Evolutionary conservation across 805 yeast species (phyloP), one percentile per base, ranked within the genome.

Genomic region (Candida caryicola): DNA sequence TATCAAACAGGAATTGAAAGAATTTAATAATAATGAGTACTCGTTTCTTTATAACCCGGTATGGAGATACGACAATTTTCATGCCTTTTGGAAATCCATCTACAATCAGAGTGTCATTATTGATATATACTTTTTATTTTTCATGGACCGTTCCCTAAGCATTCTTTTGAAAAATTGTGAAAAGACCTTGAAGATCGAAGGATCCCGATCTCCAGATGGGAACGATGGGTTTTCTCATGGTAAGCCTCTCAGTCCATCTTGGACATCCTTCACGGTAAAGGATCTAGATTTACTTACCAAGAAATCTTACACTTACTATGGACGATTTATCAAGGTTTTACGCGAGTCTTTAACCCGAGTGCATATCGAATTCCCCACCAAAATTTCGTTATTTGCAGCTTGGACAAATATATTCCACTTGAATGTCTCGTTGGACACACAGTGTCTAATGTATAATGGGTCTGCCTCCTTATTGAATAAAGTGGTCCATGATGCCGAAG

Each of bases 81-180:
- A 51, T 23, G 34, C 29, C 16, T 50, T 67, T 31, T 67, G 72
- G 73, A 42, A 47, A n/a, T 39, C 54, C 0, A 40, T 66, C 17
- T 59, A 59, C 40, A 49, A 57, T 32, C 59, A 55, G 32, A 54
- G 63, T 14, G 50, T 52, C 3, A 46, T 51, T 4, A 47, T 62
- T 29, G 52, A 60, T 25, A 50, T 62, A 6, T 65, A 64, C 39
- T 61, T 58, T 43, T 54, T 57, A 2, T 67, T 65, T 41, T 59
- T 67, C 42, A 57, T 67, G 47, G 72, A 67, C 37, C 54, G 64
- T 34, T 55, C 70, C 0, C 48, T 66, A 30, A 66, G 60, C 36
- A 50, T 63, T 6, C 43, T 62, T 10, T 37, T 53, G 23, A 45
- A 34, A 16, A 41, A 36, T 4, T 50, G 53, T 36, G 44, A 46